Conservation (phyloP, 306 rosid genomes). For the Betula pendula region DNA sequence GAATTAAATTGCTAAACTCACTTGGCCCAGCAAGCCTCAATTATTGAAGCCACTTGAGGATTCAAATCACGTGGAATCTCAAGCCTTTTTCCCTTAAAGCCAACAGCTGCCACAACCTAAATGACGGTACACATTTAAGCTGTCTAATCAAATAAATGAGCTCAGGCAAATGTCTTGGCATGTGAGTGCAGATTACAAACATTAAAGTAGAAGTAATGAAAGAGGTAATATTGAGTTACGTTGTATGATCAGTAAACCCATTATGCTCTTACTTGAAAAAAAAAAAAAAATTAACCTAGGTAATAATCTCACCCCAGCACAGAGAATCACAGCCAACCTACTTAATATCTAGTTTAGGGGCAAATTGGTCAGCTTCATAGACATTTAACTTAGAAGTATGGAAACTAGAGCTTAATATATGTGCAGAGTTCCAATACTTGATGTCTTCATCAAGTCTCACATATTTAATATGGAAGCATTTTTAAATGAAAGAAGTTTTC, state of each 20-base stretch:
- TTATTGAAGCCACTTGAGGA: slow-evolving; percentile 73
- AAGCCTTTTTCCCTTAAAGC: slow-evolving; percentile 79
- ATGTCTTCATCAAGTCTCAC: not conserved
- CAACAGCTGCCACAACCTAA: slow-evolving; percentile 98
- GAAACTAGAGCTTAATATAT: not conserved
- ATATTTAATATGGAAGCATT: not conserved
- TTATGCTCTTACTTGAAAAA: not conserved
- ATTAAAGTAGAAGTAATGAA: not conserved
- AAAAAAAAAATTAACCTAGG: not conserved
- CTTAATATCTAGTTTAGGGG: not conserved
- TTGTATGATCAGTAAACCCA: not conserved
- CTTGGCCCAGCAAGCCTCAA: slow-evolving; percentile 97
- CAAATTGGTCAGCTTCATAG: not conserved
- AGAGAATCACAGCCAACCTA: not conserved
- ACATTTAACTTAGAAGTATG: not conserved
- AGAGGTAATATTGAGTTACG: not conserved
- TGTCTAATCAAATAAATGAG: slow-evolving; percentile 18
- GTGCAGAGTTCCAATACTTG: not conserved
- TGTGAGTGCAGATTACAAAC: slow-evolving; percentile 9
- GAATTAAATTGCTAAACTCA: slow-evolving; percentile 43
- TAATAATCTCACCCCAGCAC: not conserved
- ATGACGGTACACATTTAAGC: slow-evolving; percentile 23
- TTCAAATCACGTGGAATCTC: slow-evolving; percentile 86
- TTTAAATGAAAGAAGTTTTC: not conserved
- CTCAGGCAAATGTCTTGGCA: slow-evolving; percentile 17